Evolutionary conservation across 352 stramenopile genomes (phyloP).

Genomic region (Phytophthora quininea): DNA sequence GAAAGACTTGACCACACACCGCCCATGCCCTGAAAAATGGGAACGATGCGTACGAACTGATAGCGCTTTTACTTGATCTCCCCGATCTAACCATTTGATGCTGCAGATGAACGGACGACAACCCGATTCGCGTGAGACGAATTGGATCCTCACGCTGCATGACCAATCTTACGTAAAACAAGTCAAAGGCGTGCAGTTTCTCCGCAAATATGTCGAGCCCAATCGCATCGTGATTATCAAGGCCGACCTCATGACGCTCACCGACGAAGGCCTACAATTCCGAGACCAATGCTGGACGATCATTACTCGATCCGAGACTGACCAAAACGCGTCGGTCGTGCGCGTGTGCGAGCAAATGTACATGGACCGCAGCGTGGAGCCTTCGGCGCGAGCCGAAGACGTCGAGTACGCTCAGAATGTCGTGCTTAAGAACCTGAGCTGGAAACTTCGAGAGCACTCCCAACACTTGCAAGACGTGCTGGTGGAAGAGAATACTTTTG

Average conservation of each 20-base stretch:
- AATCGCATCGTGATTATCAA: conserved; percentile 35
- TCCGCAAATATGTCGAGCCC: conserved; percentile 32
- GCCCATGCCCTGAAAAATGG: conserved; percentile 32
- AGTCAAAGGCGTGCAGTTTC: conserved; percentile 33
- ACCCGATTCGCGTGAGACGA: conserved; percentile 32
- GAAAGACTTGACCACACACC: conserved; percentile 27
- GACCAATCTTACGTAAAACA: conserved; percentile 17
- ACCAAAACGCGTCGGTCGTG: conserved; percentile 22
- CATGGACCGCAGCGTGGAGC: conserved; percentile 15
- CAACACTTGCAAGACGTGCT: conserved; percentile 19
- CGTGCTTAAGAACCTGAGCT: conserved; percentile 28
- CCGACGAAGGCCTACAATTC: conserved; percentile 28
- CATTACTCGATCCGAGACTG: conserved; percentile 19
- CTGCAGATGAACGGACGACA: conserved; percentile 17
- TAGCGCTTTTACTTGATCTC: too few species aligned
- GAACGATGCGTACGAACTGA: conserved; percentile 9
- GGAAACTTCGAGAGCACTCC: conserved; percentile 25
- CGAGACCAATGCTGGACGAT: conserved; percentile 33
- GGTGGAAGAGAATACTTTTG: conserved; percentile 6
- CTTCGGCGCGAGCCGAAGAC: conserved; percentile 17
- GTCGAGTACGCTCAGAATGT: conserved; percentile 23
- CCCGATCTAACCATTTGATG: not conserved
- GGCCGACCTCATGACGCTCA: conserved; percentile 24
- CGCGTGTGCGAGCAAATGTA: conserved; percentile 36
- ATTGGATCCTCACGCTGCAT: conserved; percentile 30